phyloP scores from a whole-genome alignment of 495 filamentous ascomycete genomes.

The Terfezia claveryi region DNA sequence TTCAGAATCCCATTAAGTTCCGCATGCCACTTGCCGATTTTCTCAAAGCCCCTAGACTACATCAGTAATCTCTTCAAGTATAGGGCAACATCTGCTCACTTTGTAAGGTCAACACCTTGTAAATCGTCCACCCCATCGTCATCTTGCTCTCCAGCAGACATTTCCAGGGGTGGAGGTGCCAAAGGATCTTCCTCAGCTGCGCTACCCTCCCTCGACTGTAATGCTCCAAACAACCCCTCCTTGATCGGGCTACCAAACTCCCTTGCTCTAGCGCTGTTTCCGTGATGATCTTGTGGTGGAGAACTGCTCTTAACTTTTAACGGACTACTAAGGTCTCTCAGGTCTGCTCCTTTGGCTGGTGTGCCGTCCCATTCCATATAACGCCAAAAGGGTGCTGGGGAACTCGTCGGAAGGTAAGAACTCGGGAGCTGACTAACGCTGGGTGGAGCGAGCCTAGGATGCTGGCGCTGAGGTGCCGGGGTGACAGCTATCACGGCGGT shows the following conservation, averaged over 20 bases:
- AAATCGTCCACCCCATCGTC: constrained; percentile 32
- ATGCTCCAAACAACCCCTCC: constrained; percentile 2
- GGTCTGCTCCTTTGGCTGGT: constrained; percentile 42
- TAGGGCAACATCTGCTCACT: constrained; percentile 24
- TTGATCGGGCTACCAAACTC: constrained; percentile 17
- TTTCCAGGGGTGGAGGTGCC: neutral
- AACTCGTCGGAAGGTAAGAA: constrained; percentile 85
- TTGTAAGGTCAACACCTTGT: constrained; percentile 42
- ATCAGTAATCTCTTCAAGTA: neutral
- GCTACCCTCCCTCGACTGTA: neutral
- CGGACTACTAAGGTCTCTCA: constrained; percentile 26
- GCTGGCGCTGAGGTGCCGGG: constrained; percentile 61
- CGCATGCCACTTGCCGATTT: constrained; percentile 19
- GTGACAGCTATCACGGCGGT: constrained; percentile 46
- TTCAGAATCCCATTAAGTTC: constrained; percentile 1
- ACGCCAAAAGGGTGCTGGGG: constrained; percentile 94
- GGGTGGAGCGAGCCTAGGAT: constrained; percentile 66
- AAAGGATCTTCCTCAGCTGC: no score
- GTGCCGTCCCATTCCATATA: constrained; percentile 58
- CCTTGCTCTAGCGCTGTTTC: constrained; percentile 38
- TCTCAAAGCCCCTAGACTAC: constrained; percentile 14
- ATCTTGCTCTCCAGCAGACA: constrained; percentile 16
- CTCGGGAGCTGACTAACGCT: constrained; percentile 77
- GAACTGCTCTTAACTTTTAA: constrained; percentile 32
- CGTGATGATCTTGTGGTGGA: constrained; percentile 26